Percentiles rank a stretch among this genome's conserved stretches.
phyloP scores from a whole-genome alignment of 805 yeast genomes.

The Tetrapisispora phaffii region DNA sequence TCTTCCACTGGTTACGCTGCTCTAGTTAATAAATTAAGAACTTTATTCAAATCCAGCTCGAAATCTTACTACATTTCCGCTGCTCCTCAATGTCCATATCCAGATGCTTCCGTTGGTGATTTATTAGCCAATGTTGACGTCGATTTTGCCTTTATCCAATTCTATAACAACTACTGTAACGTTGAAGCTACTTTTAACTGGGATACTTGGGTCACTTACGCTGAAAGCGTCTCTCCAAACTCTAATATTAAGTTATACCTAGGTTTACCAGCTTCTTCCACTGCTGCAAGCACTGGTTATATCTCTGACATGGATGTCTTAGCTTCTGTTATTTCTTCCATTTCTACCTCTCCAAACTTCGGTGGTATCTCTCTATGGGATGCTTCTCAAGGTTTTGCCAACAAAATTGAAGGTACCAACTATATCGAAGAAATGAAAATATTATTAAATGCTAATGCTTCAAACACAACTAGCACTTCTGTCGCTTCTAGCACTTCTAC shows the following conservation, averaged over 20 bases:
- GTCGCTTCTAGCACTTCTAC: constrained; percentile 12
- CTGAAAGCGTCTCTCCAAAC: constrained; percentile 52
- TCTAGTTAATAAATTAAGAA: constrained; percentile 44
- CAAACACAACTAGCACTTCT: constrained; percentile 12
- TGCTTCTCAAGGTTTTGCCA: constrained; percentile 61
- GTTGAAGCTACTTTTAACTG: constrained; percentile 48
- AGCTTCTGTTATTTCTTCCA: constrained; percentile 50
- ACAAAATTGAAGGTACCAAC: constrained; percentile 34
- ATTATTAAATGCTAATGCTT: constrained; percentile 25
- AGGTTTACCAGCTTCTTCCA: constrained; percentile 63
- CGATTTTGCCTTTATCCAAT: constrained; percentile 79
- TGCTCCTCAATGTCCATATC: constrained; percentile 88
- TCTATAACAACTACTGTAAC: constrained; percentile 77
- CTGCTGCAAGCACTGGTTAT: constrained; percentile 55
- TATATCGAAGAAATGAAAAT: constrained; percentile 37
- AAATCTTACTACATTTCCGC: constrained; percentile 69
- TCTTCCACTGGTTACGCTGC: constrained; percentile 57
- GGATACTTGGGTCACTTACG: constrained; percentile 66
- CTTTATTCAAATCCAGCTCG: constrained; percentile 41
- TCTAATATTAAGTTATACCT: constrained; percentile 56
- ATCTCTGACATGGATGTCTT: constrained; percentile 36
- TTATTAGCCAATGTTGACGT: constrained; percentile 49
- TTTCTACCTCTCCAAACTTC: constrained; percentile 59
- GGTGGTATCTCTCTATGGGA: constrained; percentile 93
- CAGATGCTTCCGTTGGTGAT: constrained; percentile 61